These are phyloP conservation scores for Aspergillus sp. DNA, from an alignment of 2,329 filamentous ascomycete species.

Conservation along the genomic window DNA sequence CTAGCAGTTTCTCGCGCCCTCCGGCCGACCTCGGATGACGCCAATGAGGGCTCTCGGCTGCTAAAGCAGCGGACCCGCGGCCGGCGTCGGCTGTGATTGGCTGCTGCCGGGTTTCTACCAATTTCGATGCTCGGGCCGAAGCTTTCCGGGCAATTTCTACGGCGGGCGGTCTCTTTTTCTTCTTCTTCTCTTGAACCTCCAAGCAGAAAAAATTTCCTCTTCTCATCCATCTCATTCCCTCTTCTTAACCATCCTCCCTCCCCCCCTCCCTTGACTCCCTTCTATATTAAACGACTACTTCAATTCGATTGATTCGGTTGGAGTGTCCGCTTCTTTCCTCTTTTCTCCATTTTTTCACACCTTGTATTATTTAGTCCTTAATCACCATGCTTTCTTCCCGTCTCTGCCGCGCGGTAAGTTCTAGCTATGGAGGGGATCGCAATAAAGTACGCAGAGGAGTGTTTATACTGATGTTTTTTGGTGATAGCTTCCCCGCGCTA, in stretches of 20 bases:
- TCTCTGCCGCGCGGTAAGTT: slow-evolving; percentile 66
- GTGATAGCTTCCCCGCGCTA: slow-evolving; percentile 66
- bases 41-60: slow-evolving; percentile 8
- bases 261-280: slow-evolving; percentile 4
- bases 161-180: slow-evolving; percentile 23
- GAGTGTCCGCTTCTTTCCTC: slow-evolving; percentile 18
- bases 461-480: slow-evolving; percentile 6
- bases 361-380: slow-evolving; percentile 28
- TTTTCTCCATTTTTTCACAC: slow-evolving; percentile 17
- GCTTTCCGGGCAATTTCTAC: slow-evolving; percentile 29
- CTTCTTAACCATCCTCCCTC: slow-evolving; percentile 10
- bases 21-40: not conserved
- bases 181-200: slow-evolving; percentile 11
- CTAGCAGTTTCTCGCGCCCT: not conserved
- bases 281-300: slow-evolving; percentile 9
- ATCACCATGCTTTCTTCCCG: slow-evolving; percentile 62
- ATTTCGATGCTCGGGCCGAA: slow-evolving; percentile 30
- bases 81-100: slow-evolving; percentile 12
- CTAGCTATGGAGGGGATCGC: not conserved
- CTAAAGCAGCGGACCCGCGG: slow-evolving; percentile 3
- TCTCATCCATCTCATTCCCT: slow-evolving; percentile 16
- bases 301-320: slow-evolving; percentile 28
- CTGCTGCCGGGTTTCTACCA: slow-evolving; percentile 20
- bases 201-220: slow-evolving; percentile 13
- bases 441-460: not conserved